These are phyloP conservation scores for Aspergillus hiratsukae DNA, from an alignment of 2,329 filamentous ascomycete species.

Conservation along the genomic window DNA sequence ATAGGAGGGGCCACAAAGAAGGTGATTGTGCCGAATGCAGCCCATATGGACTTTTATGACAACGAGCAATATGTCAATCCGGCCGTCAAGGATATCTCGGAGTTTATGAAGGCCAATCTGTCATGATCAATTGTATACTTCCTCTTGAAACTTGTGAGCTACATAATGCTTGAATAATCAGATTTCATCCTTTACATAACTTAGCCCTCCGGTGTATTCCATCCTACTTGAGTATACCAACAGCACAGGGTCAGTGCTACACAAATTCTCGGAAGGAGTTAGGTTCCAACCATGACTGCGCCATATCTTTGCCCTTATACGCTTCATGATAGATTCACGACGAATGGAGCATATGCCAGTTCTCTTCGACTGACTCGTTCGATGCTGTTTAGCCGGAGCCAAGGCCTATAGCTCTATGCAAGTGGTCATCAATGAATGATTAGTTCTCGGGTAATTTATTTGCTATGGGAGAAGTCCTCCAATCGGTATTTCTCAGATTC, in stretches of 20 bases:
- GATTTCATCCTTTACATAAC: background rate
- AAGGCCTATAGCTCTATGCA: background rate
- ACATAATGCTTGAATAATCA: too few species aligned
- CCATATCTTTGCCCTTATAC: too few species aligned
- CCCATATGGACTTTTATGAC: conserved; percentile 16
- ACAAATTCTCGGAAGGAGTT: too few species aligned
- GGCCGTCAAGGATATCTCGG: conserved; percentile 8
- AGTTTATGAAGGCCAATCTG: conserved; percentile 6
- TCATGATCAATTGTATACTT: background rate
- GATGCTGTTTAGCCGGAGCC: background rate
- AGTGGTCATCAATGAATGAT: background rate
- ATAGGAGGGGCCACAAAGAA: conserved; percentile 12
- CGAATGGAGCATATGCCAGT: too few species aligned
- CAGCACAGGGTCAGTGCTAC: too few species aligned
- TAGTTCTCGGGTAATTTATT: background rate
- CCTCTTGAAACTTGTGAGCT: background rate
- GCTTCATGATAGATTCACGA: too few species aligned
- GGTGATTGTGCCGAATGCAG: conserved; percentile 8
- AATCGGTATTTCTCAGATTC: background rate
- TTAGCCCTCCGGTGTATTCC: background rate
- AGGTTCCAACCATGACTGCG: too few species aligned
- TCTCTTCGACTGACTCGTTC: background rate
- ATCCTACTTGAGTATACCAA: background rate
- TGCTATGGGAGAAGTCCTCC: background rate
- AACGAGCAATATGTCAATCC: conserved; percentile 9